phyloP scores from a whole-genome alignment of 306 rosid genomes.

The Urtica urens region DNA sequence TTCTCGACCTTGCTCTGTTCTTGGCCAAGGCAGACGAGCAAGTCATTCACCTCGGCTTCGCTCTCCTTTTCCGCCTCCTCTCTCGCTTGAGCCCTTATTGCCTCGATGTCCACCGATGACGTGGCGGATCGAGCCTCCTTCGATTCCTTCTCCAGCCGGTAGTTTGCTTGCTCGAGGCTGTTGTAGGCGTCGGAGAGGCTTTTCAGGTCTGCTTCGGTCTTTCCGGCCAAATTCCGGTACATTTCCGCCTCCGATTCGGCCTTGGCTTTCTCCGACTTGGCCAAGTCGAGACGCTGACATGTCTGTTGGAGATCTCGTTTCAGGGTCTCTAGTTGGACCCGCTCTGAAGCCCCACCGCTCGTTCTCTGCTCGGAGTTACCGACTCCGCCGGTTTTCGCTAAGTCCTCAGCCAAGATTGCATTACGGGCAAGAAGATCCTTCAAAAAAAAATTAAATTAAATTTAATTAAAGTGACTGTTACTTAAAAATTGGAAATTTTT shows the following conservation, averaged over 20 bases:
- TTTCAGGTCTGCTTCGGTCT: conserved; percentile 81
- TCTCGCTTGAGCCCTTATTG: conserved; percentile 84
- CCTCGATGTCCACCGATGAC: conserved; percentile 49
- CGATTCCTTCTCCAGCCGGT: conserved; percentile 64
- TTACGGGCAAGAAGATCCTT: conserved; percentile 77
- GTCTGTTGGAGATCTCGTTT: conserved; percentile 74
- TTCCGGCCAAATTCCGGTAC: conserved; percentile 63
- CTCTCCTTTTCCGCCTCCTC: conserved; percentile 93
- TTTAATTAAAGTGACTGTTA: too few relatives aligned
- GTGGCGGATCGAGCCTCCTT: conserved; percentile 42
- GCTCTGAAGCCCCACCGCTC: conserved; percentile 47
- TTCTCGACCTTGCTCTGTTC: conserved; percentile 88
- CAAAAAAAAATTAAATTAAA: neutral
- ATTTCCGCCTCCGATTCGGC: conserved; percentile 54
- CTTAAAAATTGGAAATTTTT: too few relatives aligned
- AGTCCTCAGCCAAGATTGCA: conserved; percentile 73
- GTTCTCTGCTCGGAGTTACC: conserved; percentile 43
- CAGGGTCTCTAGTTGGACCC: conserved; percentile 59
- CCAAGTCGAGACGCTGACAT: conserved; percentile 55
- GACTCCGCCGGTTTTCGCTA: conserved; percentile 49
- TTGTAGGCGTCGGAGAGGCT: conserved; percentile 90
- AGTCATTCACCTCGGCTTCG: conserved; percentile 80
- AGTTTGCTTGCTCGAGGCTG: conserved; percentile 80
- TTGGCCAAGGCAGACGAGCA: conserved; percentile 94
- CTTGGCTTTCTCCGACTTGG: conserved; percentile 63